These are phyloP conservation scores for Aspergillus eucalypticola DNA, from an alignment of 2,329 filamentous ascomycete genomes.

Conservation along the genomic window DNA sequence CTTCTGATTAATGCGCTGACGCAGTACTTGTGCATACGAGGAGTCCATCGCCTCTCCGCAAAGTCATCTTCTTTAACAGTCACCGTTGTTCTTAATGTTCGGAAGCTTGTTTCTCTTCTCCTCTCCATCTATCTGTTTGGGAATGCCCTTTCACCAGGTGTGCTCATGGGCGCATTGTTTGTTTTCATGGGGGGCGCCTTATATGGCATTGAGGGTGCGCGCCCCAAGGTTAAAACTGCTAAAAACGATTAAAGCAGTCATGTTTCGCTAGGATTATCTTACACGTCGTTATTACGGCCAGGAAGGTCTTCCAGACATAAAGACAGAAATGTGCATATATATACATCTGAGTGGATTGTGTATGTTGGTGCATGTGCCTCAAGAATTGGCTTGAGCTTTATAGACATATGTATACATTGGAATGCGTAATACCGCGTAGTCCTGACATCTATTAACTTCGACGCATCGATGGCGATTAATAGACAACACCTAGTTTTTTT, in stretches of 20 bases:
- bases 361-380: too few species aligned
- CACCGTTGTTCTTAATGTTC: conserved; percentile 92
- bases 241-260: conserved; percentile 22
- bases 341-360: too few species aligned
- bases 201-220: conserved; percentile 72
- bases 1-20: conserved; percentile 66
- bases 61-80: conserved; percentile 89
- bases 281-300: too few species aligned
- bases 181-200: conserved; percentile 90
- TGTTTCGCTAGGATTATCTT: too few species aligned
- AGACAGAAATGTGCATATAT: too few species aligned
- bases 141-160: conserved; percentile 73
- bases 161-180: conserved; percentile 75
- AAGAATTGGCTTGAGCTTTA: too few species aligned
- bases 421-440: too few species aligned
- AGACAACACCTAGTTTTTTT: too few species aligned
- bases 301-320: too few species aligned
- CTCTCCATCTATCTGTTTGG: conserved; percentile 94
- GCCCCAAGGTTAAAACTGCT: conserved; percentile 29
- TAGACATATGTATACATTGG: too few species aligned
- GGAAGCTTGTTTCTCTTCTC: conserved; percentile 88
- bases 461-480: too few species aligned
- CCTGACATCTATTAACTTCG: too few species aligned
- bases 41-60: conserved; percentile 90
- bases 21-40: conserved; percentile 91